Conservation (phyloP, 257 asterid species). For the Agastache rugosa region DNA sequence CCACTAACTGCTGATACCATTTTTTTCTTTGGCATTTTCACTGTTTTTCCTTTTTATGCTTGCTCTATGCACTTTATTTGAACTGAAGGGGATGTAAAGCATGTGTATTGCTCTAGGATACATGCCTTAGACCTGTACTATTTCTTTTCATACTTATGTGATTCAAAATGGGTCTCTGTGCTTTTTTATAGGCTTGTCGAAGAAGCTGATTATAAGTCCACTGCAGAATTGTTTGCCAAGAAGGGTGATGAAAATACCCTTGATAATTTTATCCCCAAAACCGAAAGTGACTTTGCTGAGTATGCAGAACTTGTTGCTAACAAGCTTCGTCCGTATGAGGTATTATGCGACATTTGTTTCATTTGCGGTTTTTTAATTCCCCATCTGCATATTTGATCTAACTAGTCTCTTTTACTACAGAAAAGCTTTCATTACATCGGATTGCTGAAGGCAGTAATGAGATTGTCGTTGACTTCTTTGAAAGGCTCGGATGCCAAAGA, state of each 20-base stretch:
- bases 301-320: slow-evolving; percentile 85
- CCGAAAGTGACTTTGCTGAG: slow-evolving; percentile 80
- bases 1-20: not conserved
- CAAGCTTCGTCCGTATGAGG: slow-evolving; percentile 87
- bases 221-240: slow-evolving; percentile 80
- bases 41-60: not conserved
- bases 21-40: not conserved
- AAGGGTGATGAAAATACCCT: slow-evolving; percentile 71
- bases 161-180: slow-evolving; percentile 5
- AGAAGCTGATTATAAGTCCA: slow-evolving; percentile 94
- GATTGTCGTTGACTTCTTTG: slow-evolving; percentile 75
- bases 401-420: slow-evolving; percentile 48
- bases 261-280: slow-evolving; percentile 83
- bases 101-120: not conserved
- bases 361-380: slow-evolving; percentile 22
- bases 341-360: slow-evolving; percentile 42
- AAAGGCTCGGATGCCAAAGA: slow-evolving; percentile 96
- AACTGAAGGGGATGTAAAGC: not conserved
- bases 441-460: slow-evolving; percentile 85
- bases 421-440: slow-evolving; percentile 92
- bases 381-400: slow-evolving; percentile 50
- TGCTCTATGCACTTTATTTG: not conserved
- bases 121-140: not conserved
- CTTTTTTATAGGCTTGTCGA: slow-evolving; percentile 77
- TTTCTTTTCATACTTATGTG: not conserved